Evolutionary conservation across 768 basidiomycete genomes (phyloP).

Genomic region (Rhodotorula babjevae): DNA sequence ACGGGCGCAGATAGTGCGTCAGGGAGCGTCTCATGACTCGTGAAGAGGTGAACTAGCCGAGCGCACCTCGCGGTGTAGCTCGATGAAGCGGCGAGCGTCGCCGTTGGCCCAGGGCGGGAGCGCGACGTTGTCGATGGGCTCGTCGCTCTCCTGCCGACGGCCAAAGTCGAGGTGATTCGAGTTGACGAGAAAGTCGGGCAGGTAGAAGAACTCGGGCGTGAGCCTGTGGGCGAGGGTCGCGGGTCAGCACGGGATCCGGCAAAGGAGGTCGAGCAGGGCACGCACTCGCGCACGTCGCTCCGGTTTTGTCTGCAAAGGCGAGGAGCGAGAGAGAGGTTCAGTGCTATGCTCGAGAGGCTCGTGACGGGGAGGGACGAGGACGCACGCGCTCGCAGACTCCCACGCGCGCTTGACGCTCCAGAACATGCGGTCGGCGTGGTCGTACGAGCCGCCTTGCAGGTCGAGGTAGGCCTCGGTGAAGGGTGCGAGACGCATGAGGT

Average conservation of each 20-base stretch:
- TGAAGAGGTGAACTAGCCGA: not conserved
- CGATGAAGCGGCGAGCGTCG: constrained; percentile 77
- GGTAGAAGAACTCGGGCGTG: constrained; percentile 58
- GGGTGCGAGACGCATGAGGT: constrained; percentile 79
- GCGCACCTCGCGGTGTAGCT: constrained; percentile 65
- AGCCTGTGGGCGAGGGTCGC: constrained; percentile 49
- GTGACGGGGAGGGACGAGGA: not conserved
- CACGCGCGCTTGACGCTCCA: constrained; percentile 51
- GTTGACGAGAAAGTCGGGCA: constrained; percentile 73
- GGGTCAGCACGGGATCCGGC: no score
- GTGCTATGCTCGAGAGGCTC: no score
- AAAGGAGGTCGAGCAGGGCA: no score
- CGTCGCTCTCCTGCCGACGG: constrained; percentile 63
- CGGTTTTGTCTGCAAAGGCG: constrained; percentile 54
- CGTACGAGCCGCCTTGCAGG: constrained; percentile 86
- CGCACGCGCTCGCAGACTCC: constrained; percentile 64
- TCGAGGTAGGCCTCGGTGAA: constrained; percentile 80
- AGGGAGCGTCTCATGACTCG: no score
- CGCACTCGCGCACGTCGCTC: constrained; percentile 77
- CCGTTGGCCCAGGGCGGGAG: constrained; percentile 83
- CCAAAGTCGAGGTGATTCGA: constrained; percentile 74
- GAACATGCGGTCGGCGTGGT: constrained; percentile 81
- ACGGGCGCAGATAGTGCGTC: no score
- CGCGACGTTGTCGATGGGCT: constrained; percentile 79
- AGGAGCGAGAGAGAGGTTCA: not conserved